phyloP scores from a whole-genome alignment of 257 asterid species.

The Thymus mandschuricus region DNA sequence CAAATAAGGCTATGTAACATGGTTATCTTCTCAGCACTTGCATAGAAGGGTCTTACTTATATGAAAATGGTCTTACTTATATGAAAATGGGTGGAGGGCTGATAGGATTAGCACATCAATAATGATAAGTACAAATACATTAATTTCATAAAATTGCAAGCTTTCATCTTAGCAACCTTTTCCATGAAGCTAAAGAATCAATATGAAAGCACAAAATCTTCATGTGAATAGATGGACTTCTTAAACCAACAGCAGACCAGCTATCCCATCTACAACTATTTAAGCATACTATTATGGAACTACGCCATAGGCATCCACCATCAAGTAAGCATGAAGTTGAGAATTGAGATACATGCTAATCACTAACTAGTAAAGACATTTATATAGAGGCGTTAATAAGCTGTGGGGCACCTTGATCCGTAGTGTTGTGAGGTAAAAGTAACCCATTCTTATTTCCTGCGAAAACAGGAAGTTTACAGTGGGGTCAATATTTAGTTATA shows the following conservation, averaged over 20 bases:
- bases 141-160: background rate
- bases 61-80: no score
- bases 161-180: background rate
- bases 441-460: slow-evolving; percentile 94
- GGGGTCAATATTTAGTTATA: background rate
- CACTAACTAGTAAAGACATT: background rate
- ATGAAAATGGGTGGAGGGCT: background rate
- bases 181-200: background rate
- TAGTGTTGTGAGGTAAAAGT: slow-evolving; percentile 91
- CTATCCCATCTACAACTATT: background rate
- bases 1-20: background rate
- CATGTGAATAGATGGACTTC: background rate
- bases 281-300: background rate
- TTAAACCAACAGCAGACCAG: background rate
- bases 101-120: background rate
- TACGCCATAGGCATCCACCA: slow-evolving; percentile 3
- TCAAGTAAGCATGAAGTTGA: slow-evolving; percentile 1
- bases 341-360: background rate
- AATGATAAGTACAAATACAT: background rate
- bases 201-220: background rate
- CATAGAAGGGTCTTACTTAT: no score
- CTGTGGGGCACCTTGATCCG: slow-evolving; percentile 79
- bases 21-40: no score
- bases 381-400: background rate
- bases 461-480: slow-evolving; percentile 7